Base-by-base conservation (phyloP, 1,139 yeast species). In the Sugiyamaella paludigena region DNA sequence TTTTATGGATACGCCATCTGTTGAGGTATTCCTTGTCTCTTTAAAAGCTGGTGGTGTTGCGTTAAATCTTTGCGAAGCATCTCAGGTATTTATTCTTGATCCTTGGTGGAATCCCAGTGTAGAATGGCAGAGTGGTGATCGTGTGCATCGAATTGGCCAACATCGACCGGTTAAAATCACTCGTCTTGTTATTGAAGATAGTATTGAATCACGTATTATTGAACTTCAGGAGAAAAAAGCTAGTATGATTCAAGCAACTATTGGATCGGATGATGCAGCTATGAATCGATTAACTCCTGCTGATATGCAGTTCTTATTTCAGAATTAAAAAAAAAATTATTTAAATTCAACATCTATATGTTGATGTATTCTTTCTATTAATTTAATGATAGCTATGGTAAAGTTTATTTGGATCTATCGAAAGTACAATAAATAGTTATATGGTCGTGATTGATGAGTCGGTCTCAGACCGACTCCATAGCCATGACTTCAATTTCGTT, bases 81-180 rank as follows among this genome's bases (percentile, higher is more conserved):
- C 95, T 0, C 97, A 91, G 59, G 98, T 92, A 36, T 92, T 92
- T 59, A 76, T 92, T 44, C 76, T 92, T 75, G 98, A 92, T 62
- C 98, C 98, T 27, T 92, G 98, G 98, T 92, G 98, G 98, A 92
- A 92, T 64, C 98, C 98, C 0, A 85, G 95, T 60, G 95, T 89
- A 4, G 98, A 92, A 68, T 92, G 97, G 91, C 98, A 92, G 67
- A 86, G 95, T 43, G 96, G 95, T 72, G 99, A 94, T 68, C 81
- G 99, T 69, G 97, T 92, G 19, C 98, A 92, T 69, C 81, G 98
- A 71, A 92, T 92, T 55, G 98, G 98, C 4, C 99, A 92, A 66
- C 87, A 80, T 61, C 73, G 98, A 55, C 98, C 98, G 0, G 96
- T 92, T n/a, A 78, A 87, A 55, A 89, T 92, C 59, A 88, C 96